Percentiles rank a stretch among this genome's conserved stretches.
These are phyloP conservation scores for Shiraia bambusicola DNA, from an alignment of 2,329 filamentous ascomycete species.

Conservation along the genomic window DNA sequence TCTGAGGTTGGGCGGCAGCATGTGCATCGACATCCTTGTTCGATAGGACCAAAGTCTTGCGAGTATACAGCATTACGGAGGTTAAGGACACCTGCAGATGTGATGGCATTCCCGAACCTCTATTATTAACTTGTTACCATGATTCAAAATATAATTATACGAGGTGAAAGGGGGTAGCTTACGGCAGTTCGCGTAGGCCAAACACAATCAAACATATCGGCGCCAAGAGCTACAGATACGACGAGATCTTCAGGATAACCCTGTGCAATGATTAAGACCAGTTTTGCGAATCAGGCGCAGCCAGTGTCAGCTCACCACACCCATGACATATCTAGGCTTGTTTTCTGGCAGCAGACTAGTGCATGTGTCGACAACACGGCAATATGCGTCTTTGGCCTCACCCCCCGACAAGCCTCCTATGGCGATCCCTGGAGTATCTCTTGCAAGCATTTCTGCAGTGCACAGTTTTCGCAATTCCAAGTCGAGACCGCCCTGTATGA, in stretches of 20 bases:
- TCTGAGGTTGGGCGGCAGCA: constrained; percentile 69
- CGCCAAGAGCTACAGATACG: constrained; percentile 88
- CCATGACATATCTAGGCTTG: constrained; percentile 99
- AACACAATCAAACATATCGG: constrained; percentile 99
- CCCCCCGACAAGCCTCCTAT: constrained; percentile 94
- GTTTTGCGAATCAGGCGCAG: neutral
- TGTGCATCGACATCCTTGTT: constrained; percentile 77
- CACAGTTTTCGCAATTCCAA: constrained; percentile 82
- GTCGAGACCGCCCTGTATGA: constrained; percentile 94
- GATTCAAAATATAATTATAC: neutral
- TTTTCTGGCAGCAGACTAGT: constrained; percentile 80
- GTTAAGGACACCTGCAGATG: constrained; percentile 77
- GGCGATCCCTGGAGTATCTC: constrained; percentile 92
- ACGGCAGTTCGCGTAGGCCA: constrained; percentile 94
- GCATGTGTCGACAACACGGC: constrained; percentile 84
- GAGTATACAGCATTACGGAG: constrained; percentile 75
- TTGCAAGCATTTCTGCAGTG: constrained; percentile 79
- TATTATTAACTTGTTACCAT: constrained; percentile 27
- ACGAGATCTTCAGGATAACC: constrained; percentile 95
- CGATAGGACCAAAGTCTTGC: constrained; percentile 78
- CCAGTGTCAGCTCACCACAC: constrained; percentile 61
- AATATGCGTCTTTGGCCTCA: constrained; percentile 91
- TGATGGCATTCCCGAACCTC: constrained; percentile 93
- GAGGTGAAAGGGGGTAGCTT: constrained; percentile 24
- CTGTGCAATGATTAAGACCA: constrained; percentile 40